These are phyloP conservation scores for Gracilaria gracilis DNA, from an alignment of 23 red algal species.

Conservation along the genomic window DNA sequence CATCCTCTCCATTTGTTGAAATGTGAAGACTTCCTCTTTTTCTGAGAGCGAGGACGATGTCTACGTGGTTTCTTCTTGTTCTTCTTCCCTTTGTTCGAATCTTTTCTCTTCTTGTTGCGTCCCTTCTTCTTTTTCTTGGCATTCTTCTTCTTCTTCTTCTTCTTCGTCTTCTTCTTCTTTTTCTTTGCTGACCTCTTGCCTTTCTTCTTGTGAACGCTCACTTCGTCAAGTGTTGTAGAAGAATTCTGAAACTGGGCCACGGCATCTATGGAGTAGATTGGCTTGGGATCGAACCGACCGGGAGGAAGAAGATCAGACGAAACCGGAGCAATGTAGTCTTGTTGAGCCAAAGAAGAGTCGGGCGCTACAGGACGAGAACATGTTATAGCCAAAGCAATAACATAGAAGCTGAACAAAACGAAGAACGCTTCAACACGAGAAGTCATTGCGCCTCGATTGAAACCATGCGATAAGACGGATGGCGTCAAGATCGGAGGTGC, in stretches of 20 bases:
- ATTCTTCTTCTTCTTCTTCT: not conserved
- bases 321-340: not conserved
- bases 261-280: not conserved
- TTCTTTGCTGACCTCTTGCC: not conserved
- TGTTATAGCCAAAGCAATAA: not conserved
- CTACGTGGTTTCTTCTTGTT: not conserved
- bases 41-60: not conserved
- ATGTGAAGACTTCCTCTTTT: not conserved
- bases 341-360: not conserved
- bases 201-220: not conserved
- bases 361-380: not conserved
- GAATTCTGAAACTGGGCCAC: not conserved
- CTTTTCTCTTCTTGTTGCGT: not conserved
- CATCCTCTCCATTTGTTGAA: conserved; percentile 10
- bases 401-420: conserved; percentile 9
- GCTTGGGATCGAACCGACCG: not conserved
- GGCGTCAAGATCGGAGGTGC: not conserved
- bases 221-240: not conserved
- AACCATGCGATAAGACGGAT: not conserved
- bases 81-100: not conserved
- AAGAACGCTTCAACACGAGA: not conserved
- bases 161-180: not conserved
- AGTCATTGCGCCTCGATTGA: not conserved
- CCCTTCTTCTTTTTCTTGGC: not conserved
- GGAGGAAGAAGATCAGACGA: not conserved